Evolutionary conservation across 148 eudicot genomes (phyloP), one percentile per base, ranked within the genome.

Genomic region (Chenopodium quinoa): DNA sequence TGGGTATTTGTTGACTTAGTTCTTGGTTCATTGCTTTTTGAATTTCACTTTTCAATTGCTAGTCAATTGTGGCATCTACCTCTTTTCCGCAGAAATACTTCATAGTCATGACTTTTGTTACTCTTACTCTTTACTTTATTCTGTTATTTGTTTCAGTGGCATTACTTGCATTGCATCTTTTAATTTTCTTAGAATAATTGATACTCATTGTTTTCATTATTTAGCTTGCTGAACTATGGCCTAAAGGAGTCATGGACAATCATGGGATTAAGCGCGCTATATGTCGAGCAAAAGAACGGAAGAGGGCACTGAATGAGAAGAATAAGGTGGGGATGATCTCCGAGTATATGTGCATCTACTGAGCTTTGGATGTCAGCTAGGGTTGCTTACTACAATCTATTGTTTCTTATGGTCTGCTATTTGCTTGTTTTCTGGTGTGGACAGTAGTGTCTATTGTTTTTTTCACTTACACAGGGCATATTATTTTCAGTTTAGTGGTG

Each of bases 221-320:
- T 81, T 92, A 97, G 99, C 97, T 97, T 87, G 92, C 98, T 48
- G 90, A 88, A 86, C 79, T 94, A 75, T 97, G 99, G 99, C 99
- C 99, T 4, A 90, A 85, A 82, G 98, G 98, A 80, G 84, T 84
- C 54, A 94, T 97, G 98, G 97, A 94, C 88, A 91, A 91, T 82
- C 93, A 94, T 89, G 98, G 99, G 76, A 94, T 97, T 17, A 94
- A 97, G 83, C 94, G 97, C 64, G 99, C 98, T 67, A 91, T 97
- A 83, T 91, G 91, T 67, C 94, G 91, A 81, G 95, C 99, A 75
- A 97, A 97, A 89, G 96, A 92, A 82, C 88, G 97, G 85, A 90
- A 85, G 84, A 90, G 88, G 79, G 69, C 91, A 68, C 67, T 82
- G 32, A 81, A 87, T 71, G 88, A 83, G 75, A 88, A 73, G 66